Base-by-base conservation (phyloP, 2,329 filamentous ascomycete genomes). In the Phialocephala sp. region DNA sequence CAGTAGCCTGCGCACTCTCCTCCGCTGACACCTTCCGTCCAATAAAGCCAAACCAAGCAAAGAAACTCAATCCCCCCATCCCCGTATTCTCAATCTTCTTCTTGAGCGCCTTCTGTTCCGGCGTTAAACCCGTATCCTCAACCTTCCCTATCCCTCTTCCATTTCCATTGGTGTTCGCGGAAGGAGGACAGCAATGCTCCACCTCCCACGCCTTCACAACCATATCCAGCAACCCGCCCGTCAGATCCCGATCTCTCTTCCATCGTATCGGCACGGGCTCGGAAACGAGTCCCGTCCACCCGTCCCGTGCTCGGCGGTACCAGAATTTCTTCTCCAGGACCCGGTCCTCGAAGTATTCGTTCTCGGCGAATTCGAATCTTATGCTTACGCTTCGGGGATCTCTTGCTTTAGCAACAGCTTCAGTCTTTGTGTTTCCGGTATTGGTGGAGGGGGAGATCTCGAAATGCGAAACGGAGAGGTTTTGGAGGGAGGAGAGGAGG, bases 271-370 rank as follows among this genome's bases (percentile, higher is more conserved):
- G 85, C 71, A 97, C 92, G 6, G 94, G 94, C 82, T 97, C 93
- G 27, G 90, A 94, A 64, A 97, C 92, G 39, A 97, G 85, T 41
- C 92, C 92, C 41, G 85, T 83, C 87, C 87, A 93, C 74, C 86
- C 84, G 75, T 89, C 85, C 76, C 84, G 85, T 66, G 85, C 83
- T 77, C 85, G 85, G 71, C 94, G 89, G 84, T 90, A 93, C 86
- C 90, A 94, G 80, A 98, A 97, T 76, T 91, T 92, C 89, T 98
- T 98, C 81, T 94, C 91, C 58, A 98, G 80, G 62, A 89, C 85
- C 62, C 81, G 84, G 80, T 97, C 85, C 76, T 89, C 85, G 74
- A 98, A 97, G 81, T 89, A 89, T 59, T 93, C 88, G 80, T 98
- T 98, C 69, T 89, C 85, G 66, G 80, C 80, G 79, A 97, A 97